Conservation (phyloP, 352 stramenopile genomes). For the Phytophthora aleatoria region DNA sequence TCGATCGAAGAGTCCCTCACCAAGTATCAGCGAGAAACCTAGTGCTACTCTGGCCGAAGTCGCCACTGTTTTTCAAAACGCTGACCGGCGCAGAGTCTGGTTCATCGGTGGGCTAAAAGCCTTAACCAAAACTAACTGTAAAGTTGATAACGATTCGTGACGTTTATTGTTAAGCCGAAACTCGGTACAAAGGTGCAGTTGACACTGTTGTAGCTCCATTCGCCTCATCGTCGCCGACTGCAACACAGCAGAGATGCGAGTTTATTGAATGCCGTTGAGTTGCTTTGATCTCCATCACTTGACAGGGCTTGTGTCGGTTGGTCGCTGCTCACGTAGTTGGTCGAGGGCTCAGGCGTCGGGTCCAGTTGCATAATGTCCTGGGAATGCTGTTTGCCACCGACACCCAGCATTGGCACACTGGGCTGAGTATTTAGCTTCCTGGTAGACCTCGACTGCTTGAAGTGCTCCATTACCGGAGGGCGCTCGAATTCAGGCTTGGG, state of each 20-base stretch:
- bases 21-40: no score
- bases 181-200: not conserved
- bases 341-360: not conserved
- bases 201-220: not conserved
- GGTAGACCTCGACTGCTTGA: slow-evolving; percentile 26
- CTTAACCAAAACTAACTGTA: no score
- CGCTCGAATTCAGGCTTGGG: slow-evolving; percentile 13
- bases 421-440: slow-evolving; percentile 22
- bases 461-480: slow-evolving; percentile 25
- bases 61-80: no score
- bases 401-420: slow-evolving; percentile 24
- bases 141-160: no score
- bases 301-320: not conserved
- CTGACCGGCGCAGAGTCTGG: no score
- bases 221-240: slow-evolving; percentile 6
- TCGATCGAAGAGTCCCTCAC: no score
- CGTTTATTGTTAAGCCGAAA: not conserved
- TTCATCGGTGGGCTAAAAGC: no score
- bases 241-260: slow-evolving; percentile 13
- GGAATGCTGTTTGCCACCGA: slow-evolving; percentile 12
- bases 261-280: not conserved
- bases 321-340: slow-evolving; percentile 5
- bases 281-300: not conserved
- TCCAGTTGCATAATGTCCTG: slow-evolving; percentile 22
- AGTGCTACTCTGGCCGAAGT: no score